Evolutionary conservation across 331 rosid species (phyloP), one percentile per base, ranked within the genome.

Genomic region (Pyrus hybrid): DNA sequence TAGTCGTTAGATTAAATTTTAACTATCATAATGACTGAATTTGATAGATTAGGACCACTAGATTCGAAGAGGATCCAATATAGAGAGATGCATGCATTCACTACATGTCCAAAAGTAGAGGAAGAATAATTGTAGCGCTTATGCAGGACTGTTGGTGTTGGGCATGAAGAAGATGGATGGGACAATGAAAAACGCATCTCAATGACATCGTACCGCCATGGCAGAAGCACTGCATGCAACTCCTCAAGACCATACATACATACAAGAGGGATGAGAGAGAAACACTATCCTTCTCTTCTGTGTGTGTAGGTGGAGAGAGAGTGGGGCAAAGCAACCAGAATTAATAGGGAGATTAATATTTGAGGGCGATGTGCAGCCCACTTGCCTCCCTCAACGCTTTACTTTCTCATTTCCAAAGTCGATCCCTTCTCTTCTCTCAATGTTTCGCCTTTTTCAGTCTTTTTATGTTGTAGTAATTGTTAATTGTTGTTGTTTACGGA

Each of bases 391-490:
- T 51, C 0, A 26, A 13, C 37, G 16, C 35, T 25, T 62, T 3
- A 23, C 77, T 56, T 65, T 70, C 60, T 58, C 69, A 54, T 32
- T 68, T 45, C 74, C 82, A 66, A 68, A 63, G 71, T 56, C 77
- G 71, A 70, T 77, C 77, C 80, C 66, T 33, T n/a, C 41, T 77
- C 82, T 80, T 69, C 82, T 77, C 77, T 83, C 77, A n/a, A 73
- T 63, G 77, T 63, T 63, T 21, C 10, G 10, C 61, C 41, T 5
- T 29, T 63, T 63, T 13, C 7, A 13, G 28, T 25, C 20, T 61
- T 61, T 37, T 37, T 37, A 9, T 37, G 43, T 35, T 35, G 11
- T 8, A 35, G 43, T 35, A 35, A 35, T 35, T 35, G 43, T 35
- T 35, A 35, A 35, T 35, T 8, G 43, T 35, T 35, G 41, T 35